Conservation (phyloP, 768 basidiomycete species). For the Psilocybe sp. region DNA sequence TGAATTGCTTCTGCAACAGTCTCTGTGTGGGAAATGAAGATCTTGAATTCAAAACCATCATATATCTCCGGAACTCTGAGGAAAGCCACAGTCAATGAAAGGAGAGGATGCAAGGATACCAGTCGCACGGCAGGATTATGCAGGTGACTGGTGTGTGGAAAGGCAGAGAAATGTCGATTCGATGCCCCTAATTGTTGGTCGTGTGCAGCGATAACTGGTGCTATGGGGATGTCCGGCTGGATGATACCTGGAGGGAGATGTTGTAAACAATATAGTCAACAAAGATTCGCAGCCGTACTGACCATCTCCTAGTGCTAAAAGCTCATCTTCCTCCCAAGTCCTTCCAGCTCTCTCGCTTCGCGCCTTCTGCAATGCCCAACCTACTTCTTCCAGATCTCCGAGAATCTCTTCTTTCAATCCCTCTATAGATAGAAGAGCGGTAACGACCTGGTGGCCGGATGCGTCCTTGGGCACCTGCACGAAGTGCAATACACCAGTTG, state of each 20-base stretch:
- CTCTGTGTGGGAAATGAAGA: conserved; percentile 59
- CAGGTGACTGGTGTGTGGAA: conserved; percentile 65
- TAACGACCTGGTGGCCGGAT: conserved; percentile 59
- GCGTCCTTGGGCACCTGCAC: conserved; percentile 53
- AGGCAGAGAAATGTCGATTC: conserved; percentile 64
- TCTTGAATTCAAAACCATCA: conserved; percentile 65
- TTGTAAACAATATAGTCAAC: not conserved
- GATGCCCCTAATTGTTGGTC: conserved; percentile 27
- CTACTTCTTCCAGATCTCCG: conserved; percentile 51
- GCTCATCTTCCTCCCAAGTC: conserved; percentile 70
- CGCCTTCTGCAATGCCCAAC: conserved; percentile 71
- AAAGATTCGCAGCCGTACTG: conserved; percentile 8
- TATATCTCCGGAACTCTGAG: conserved; percentile 73
- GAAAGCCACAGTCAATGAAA: conserved; percentile 55
- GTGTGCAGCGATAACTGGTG: conserved; percentile 48
- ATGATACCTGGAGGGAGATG: conserved; percentile 43
- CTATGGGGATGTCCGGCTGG: conserved; percentile 40
- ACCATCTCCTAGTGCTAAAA: conserved; percentile 67
- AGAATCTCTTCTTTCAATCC: conserved; percentile 54
- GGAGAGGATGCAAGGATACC: conserved; percentile 62
- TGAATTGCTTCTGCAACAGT: conserved; percentile 56
- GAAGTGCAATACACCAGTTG: conserved; percentile 61
- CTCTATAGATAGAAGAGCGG: conserved; percentile 41
- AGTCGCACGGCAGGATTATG: conserved; percentile 67
- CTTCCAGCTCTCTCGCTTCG: conserved; percentile 57